Base-by-base conservation (phyloP, 176 grass and related monocot genomes). In the Cymbopogon citratus region DNA sequence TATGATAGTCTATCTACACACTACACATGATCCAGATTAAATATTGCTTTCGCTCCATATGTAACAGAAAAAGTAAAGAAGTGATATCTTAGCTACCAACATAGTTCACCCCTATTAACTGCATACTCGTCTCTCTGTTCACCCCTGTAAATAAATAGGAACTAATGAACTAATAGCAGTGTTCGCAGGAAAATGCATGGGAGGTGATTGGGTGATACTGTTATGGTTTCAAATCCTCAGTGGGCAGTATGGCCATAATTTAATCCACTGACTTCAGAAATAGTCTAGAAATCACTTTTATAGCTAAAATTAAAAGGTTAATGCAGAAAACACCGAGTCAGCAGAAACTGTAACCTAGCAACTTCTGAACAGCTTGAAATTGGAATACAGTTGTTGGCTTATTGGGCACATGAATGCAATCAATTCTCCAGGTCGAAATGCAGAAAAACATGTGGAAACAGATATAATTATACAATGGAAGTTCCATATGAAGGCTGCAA, bases 381-480 rank as follows among this genome's bases (percentile, higher is more conserved):
- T 44, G 71, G 26, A 60, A 83, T 38, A 66, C 38, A 33, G 8
- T 40, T 41, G 49, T 13, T 71, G 28, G 48, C 43, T 83, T 64
- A 18, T 82, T 59, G 27, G 38, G 5, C 45, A 74, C 34, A 24
- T 43, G 27, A 54, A 54, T 48, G 21, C 28, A 46, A 67, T n/a
- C 14, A 21, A 72, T 72, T 71, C 16, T 52, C 69, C 11, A 71
- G 14, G 39, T 71, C 63, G 15, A 78, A 83, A 31, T 78, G 66
- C 10, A 1, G 28, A 82, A 77, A 82, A 18, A 82, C 40, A 27
- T 9, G 23, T 35, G n/a, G 15, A 87, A 77, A 82, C 18, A 82
- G 60, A 54, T n/a, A n/a, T 31, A 48, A 48, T 19, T 43, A 41
- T 14, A 60, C 7, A 68, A 44, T 71, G 68, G 38, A 71, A 71